A percentile compares a stretch with the other conserved stretches of the same genome.
These are phyloP conservation scores for Trapa incisa DNA, from an alignment of 345 rosid genomes.

Conservation along the genomic window DNA sequence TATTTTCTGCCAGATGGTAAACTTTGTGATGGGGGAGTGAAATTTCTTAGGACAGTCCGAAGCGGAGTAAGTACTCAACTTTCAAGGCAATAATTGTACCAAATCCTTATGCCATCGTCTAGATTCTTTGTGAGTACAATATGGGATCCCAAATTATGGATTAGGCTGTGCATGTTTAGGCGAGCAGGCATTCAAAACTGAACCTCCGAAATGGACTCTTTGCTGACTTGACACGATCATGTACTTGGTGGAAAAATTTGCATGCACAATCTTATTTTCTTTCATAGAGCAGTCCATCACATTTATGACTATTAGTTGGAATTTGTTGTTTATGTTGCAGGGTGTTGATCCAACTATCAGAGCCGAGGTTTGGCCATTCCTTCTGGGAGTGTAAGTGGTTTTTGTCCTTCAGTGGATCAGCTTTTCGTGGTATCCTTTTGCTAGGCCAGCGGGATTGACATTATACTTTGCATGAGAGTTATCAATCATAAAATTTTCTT, in stretches of 20 bases:
- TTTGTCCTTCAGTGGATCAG: background rate
- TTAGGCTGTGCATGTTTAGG: background rate
- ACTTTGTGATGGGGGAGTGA: constrained; percentile 66
- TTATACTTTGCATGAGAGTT: background rate
- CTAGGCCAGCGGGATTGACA: background rate
- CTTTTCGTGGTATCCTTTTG: no score
- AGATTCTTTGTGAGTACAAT: background rate
- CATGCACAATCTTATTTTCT: background rate
- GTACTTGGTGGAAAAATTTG: background rate
- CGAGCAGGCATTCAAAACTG: background rate
- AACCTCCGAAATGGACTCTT: background rate
- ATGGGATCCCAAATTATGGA: background rate
- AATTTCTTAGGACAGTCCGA: constrained; percentile 80
- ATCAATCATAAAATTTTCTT: background rate
- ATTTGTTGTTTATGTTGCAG: constrained; percentile 25
- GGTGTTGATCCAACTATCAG: constrained; percentile 88
- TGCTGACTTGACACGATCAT: background rate
- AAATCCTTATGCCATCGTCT: background rate
- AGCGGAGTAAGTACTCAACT: constrained; percentile 60
- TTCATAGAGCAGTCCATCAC: background rate
- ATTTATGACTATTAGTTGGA: constrained; percentile 2
- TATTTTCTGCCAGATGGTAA: constrained; percentile 62
- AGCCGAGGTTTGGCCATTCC: constrained; percentile 93
- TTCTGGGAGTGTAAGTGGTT: constrained; percentile 78
- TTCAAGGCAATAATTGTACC: background rate